phyloP scores from a whole-genome alignment of 768 basidiomycete species.

The Terana coerulea region DNA sequence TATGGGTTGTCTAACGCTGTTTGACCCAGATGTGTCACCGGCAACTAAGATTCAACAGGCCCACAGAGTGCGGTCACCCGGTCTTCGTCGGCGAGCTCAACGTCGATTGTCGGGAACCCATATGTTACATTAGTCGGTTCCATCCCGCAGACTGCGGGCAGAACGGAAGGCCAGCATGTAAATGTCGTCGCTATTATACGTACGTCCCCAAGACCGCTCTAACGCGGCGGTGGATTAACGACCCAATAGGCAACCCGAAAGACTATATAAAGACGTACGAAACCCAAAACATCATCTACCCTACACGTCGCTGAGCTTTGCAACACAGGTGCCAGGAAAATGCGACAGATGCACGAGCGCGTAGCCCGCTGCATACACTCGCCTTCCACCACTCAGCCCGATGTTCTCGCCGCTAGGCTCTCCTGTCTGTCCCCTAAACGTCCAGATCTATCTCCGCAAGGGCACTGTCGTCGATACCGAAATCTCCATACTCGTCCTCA shows the following conservation, averaged over 20 bases:
- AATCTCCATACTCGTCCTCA: slow-evolving; percentile 51
- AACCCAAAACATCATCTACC: background rate
- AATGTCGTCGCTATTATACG: slow-evolving; percentile 58
- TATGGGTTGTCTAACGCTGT: slow-evolving; percentile 14
- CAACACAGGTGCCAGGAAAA: slow-evolving; percentile 14
- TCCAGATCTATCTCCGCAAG: slow-evolving; percentile 26
- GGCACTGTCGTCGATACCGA: slow-evolving; percentile 29
- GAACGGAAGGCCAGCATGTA: slow-evolving; percentile 28
- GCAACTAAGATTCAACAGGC: slow-evolving; percentile 48
- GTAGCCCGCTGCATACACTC: slow-evolving; percentile 6
- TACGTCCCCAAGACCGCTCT: slow-evolving; percentile 20
- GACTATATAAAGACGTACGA: slow-evolving; percentile 44
- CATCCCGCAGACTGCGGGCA: slow-evolving; percentile 46
- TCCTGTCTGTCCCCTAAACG: slow-evolving; percentile 12
- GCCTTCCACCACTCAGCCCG: slow-evolving; percentile 9
- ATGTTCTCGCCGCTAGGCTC: background rate
- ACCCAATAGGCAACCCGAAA: slow-evolving; percentile 48
- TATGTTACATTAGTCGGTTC: slow-evolving; percentile 43
- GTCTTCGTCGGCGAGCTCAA: slow-evolving; percentile 38
- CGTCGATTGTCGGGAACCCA: slow-evolving; percentile 47
- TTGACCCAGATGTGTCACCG: slow-evolving; percentile 58
- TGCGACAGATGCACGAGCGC: slow-evolving; percentile 10
- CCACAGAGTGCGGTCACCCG: slow-evolving; percentile 52
- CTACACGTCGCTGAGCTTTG: background rate
- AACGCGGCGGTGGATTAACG: background rate